A percentile compares a stretch with the other conserved stretches of the same genome.
These are phyloP conservation scores for Ettlia oleoabundans DNA, from an alignment of 139 green algal genomes.

Conservation along the genomic window DNA sequence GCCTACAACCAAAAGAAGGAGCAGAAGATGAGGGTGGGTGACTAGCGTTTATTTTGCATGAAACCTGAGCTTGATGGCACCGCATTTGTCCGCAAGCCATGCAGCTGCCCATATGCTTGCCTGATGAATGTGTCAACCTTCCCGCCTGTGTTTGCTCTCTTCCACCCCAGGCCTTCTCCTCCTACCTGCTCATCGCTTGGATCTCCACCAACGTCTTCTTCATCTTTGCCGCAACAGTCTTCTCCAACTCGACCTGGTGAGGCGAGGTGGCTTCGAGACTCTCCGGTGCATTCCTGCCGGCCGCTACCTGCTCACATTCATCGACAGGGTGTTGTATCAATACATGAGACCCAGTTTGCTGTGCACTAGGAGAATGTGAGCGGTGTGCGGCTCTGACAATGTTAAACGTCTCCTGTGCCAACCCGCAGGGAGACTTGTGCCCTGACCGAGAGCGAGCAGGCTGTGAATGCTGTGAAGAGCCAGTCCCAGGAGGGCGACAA, in stretches of 20 bases:
- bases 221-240: constrained; percentile 4
- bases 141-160: no score
- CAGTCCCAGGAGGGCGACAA: constrained; percentile 48
- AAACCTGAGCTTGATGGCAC: no score
- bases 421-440: constrained; percentile 18
- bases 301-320: no score
- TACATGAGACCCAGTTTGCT: no score
- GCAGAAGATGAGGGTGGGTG: constrained; percentile 35
- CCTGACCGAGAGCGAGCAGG: constrained; percentile 31
- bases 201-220: constrained; percentile 43
- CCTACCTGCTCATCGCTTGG: constrained; percentile 40
- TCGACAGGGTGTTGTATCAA: no score
- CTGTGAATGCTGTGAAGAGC: constrained; percentile 29
- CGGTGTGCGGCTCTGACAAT: no score
- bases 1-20: constrained; percentile 46
- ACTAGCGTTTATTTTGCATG: no score
- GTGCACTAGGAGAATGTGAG: no score
- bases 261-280: not conserved
- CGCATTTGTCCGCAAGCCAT: no score
- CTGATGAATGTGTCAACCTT: no score
- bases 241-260: constrained; percentile 31
- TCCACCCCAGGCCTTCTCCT: constrained; percentile 32
- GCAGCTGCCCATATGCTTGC: no score
- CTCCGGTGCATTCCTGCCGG: not conserved
- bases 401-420: no score